Evolutionary conservation across 2,329 filamentous ascomycete species (phyloP).

Genomic region (Ascochyta rabiei): DNA sequence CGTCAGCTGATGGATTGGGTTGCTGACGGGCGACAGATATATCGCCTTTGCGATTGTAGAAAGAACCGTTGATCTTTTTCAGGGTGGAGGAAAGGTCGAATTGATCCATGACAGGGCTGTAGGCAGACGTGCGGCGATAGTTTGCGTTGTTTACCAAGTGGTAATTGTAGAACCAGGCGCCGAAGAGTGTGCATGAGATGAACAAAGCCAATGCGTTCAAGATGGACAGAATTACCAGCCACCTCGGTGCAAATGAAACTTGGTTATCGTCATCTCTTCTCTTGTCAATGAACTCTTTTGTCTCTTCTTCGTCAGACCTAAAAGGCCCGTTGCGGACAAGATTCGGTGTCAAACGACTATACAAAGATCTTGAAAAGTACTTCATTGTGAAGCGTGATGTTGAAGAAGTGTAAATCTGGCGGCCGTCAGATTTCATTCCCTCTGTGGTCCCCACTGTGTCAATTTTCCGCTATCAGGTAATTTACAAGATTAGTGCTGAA

Average conservation of each 20-base stretch:
- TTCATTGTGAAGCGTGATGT: not conserved
- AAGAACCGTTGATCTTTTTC: constrained; percentile 10
- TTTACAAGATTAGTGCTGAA: not conserved
- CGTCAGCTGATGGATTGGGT: constrained; percentile 16
- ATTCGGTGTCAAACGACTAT: not conserved
- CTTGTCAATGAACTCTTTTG: not conserved
- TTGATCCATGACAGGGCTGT: constrained; percentile 13
- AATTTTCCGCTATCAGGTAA: not conserved
- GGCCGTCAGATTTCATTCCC: not conserved
- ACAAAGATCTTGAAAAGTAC: not conserved
- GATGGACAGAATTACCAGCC: not conserved
- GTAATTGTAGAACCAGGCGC: not conserved
- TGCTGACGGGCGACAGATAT: constrained; percentile 6
- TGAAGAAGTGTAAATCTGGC: not conserved
- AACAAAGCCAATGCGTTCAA: not conserved
- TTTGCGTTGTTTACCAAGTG: constrained; percentile 9
- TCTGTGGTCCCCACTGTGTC: not conserved
- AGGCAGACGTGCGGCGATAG: constrained; percentile 6
- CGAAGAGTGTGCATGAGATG: not conserved
- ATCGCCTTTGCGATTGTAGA: constrained; percentile 2
- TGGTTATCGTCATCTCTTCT: not conserved
- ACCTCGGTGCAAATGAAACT: too few relatives aligned
- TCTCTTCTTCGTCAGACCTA: not conserved
- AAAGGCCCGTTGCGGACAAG: not conserved
- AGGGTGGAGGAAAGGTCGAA: constrained; percentile 7